Conservation (phyloP, 148 eudicot species). For the Amaranthus cruentus region DNA sequence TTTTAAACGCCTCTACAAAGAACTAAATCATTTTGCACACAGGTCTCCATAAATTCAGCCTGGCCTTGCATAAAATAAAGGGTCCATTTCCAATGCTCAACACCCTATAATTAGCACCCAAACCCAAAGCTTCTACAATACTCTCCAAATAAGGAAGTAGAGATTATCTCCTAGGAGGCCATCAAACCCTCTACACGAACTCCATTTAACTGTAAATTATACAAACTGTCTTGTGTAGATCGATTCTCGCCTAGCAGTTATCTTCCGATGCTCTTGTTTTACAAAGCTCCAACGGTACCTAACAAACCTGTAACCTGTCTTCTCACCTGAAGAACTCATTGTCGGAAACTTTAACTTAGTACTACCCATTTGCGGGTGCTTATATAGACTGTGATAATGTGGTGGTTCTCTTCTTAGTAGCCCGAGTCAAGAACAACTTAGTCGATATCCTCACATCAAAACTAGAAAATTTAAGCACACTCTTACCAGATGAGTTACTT, state of each 20-base stretch:
- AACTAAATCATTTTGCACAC: no score
- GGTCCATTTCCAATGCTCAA: not conserved
- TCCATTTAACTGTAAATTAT: conserved; percentile 23
- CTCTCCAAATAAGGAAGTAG: conserved; percentile 1
- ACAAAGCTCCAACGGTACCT: conserved; percentile 6
- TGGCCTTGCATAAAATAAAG: not conserved
- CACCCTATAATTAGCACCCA: no score
- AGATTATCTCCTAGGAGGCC: conserved; percentile 22
- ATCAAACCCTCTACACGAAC: conserved; percentile 45
- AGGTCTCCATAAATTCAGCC: not conserved
- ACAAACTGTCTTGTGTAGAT: conserved; percentile 35
- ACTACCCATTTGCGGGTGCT: conserved; percentile 33
- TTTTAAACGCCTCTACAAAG: no score
- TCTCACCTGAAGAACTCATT: conserved; percentile 26
- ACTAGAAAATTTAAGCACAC: not conserved
- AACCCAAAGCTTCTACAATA: not conserved
- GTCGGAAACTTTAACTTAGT: conserved; percentile 25
- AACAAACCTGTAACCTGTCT: not conserved
- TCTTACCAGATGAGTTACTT: conserved; percentile 9
- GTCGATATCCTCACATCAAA: not conserved
- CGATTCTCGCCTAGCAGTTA: conserved; percentile 26
- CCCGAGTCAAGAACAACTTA: conserved; percentile 9
- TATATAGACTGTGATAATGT: conserved; percentile 29
- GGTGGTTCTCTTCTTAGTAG: conserved; percentile 28
- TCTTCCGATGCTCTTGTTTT: conserved; percentile 34